phyloP scores from a whole-genome alignment of 352 stramenopile species.

The Globisporangium nunn region DNA sequence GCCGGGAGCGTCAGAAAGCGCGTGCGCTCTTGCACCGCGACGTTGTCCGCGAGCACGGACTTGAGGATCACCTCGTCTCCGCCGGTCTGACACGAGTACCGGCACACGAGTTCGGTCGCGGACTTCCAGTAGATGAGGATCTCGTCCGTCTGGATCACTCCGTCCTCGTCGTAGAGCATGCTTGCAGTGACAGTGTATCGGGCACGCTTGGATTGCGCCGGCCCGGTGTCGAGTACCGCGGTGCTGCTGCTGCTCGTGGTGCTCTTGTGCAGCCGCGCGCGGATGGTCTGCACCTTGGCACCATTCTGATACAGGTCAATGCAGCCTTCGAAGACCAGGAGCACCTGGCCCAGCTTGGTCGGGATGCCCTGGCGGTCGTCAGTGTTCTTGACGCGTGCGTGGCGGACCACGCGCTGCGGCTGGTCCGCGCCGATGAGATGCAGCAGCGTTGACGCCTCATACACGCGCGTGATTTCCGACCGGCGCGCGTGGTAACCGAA shows the following conservation, averaged over 20 bases:
- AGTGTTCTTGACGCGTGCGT: slow-evolving; percentile 38
- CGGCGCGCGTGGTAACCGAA: slow-evolving; percentile 32
- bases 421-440: slow-evolving; percentile 50
- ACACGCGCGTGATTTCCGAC: slow-evolving; percentile 37
- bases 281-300: slow-evolving; percentile 32
- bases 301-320: slow-evolving; percentile 43
- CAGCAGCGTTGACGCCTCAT: slow-evolving; percentile 52
- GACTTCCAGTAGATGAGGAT: slow-evolving; percentile 62
- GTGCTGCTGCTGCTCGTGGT: not conserved
- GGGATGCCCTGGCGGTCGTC: slow-evolving; percentile 28
- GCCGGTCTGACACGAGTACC: slow-evolving; percentile 45
- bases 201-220: slow-evolving; percentile 13
- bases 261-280: slow-evolving; percentile 18
- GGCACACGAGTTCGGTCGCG: slow-evolving; percentile 47
- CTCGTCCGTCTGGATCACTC: slow-evolving; percentile 30
- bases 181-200: slow-evolving; percentile 11
- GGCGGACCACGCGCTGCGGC: slow-evolving; percentile 34
- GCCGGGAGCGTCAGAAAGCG: slow-evolving; percentile 29
- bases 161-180: slow-evolving; percentile 20
- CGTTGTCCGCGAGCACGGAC: slow-evolving; percentile 35
- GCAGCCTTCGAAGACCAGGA: slow-evolving; percentile 48
- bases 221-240: slow-evolving; percentile 3
- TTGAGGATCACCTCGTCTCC: slow-evolving; percentile 66
- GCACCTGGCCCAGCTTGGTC: slow-evolving; percentile 23
- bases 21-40: slow-evolving; percentile 36